A percentile compares a stretch with the other conserved stretches of the same genome.
Evolutionary conservation across 495 filamentous ascomycete genomes (phyloP).

Genomic region (Neurospora africana): DNA sequence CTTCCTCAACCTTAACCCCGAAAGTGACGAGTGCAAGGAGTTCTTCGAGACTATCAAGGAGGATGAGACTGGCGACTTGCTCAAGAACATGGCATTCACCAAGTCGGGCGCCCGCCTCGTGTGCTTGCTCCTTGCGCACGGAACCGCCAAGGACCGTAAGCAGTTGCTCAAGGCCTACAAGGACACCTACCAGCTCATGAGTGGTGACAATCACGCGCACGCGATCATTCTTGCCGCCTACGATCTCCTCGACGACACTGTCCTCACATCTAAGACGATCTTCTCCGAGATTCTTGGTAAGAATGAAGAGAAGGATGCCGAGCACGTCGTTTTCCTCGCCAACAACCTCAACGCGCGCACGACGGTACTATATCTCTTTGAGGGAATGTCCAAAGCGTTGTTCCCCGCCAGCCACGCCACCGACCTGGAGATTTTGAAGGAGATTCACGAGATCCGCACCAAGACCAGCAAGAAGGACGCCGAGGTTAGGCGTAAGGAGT

Average conservation of each 20-base stretch:
- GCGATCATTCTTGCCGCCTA: conserved; percentile 72
- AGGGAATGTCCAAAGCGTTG: conserved; percentile 58
- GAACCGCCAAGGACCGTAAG: conserved; percentile 87
- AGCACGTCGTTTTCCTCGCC: conserved; percentile 52
- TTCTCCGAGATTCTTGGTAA: conserved; percentile 73
- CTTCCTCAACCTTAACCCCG: conserved; percentile 66
- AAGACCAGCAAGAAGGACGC: conserved; percentile 87
- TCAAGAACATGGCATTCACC: conserved; percentile 94
- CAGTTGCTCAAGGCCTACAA: conserved; percentile 76
- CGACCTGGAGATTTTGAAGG: conserved; percentile 55
- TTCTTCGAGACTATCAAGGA: conserved; percentile 85
- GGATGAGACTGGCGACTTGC: conserved; percentile 76
- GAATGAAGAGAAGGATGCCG: conserved; percentile 36
- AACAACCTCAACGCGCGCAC: conserved; percentile 65
- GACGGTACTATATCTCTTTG: conserved; percentile 74
- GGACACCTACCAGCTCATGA: conserved; percentile 72
- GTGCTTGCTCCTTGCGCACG: conserved; percentile 68
- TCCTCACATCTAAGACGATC: conserved; percentile 72
- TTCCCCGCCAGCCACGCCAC: conserved; percentile 47
- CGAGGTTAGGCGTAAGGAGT: conserved; percentile 59
- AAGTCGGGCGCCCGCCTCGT: conserved; percentile 75
- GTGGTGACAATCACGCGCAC: conserved; percentile 67
- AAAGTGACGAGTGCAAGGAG: conserved; percentile 68
- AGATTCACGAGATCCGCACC: conserved; percentile 64
- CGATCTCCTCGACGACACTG: conserved; percentile 89